These are phyloP conservation scores for Lophiostoma macrostomum DNA, from an alignment of 495 filamentous ascomycete genomes.

Conservation along the genomic window DNA sequence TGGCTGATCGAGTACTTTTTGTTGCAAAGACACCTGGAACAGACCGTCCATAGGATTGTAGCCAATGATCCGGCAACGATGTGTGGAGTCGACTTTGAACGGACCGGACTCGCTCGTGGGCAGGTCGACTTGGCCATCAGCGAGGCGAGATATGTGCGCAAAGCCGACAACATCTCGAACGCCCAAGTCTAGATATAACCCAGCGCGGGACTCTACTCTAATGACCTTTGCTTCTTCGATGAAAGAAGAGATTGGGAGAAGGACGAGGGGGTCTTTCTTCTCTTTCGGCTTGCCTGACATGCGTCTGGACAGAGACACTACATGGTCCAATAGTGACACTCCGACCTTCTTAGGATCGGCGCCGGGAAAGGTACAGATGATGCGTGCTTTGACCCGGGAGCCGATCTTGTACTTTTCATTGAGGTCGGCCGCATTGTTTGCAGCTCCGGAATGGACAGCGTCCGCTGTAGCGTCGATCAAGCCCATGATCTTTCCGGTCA, in stretches of 20 bases:
- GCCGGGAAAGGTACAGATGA: slow-evolving; percentile 78
- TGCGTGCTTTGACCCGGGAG: slow-evolving; percentile 77
- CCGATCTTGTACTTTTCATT: slow-evolving; percentile 73
- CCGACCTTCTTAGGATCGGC: slow-evolving; percentile 78
- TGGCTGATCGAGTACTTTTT: slow-evolving; percentile 75
- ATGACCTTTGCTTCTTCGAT: slow-evolving; percentile 72
- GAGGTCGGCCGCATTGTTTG: slow-evolving; percentile 62
- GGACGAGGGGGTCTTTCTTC: slow-evolving; percentile 49
- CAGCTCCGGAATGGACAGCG: slow-evolving; percentile 75
- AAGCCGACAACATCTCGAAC: slow-evolving; percentile 73
- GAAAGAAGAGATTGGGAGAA: slow-evolving; percentile 69
- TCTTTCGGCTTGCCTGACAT: slow-evolving; percentile 34
- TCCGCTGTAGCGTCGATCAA: slow-evolving; percentile 86
- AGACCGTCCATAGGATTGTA: slow-evolving; percentile 85
- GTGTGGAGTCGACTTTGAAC: slow-evolving; percentile 71
- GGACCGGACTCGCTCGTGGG: slow-evolving; percentile 70
- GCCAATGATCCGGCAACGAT: slow-evolving; percentile 77
- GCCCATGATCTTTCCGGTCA: slow-evolving; percentile 88
- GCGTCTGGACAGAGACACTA: slow-evolving; percentile 60
- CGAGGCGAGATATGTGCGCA: slow-evolving; percentile 86
- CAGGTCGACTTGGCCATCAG: slow-evolving; percentile 79
- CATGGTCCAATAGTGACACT: slow-evolving; percentile 79
- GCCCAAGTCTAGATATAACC: slow-evolving; percentile 79
- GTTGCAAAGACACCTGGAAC: slow-evolving; percentile 80
- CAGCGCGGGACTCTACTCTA: slow-evolving; percentile 71